Evolutionary conservation across 495 filamentous ascomycete species (phyloP).

Genomic region (Lasiosphaeria miniovina): DNA sequence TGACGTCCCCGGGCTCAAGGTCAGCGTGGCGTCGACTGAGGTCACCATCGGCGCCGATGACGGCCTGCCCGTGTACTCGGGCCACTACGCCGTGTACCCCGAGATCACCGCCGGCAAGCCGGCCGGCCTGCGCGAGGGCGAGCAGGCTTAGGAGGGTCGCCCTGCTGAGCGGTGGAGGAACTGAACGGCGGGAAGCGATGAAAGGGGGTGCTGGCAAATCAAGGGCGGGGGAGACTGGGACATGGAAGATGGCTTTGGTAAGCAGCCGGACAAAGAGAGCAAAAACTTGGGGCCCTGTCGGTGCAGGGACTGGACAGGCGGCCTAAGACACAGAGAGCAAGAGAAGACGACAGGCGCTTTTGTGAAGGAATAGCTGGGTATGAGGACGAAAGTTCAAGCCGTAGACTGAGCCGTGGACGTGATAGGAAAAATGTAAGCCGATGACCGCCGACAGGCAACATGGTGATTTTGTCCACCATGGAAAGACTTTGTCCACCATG

Average conservation of each 20-base stretch:
- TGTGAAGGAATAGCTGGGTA: conserved; percentile 6
- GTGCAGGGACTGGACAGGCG: too few species aligned
- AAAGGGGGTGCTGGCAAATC: neutral
- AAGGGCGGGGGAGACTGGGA: neutral
- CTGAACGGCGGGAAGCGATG: neutral
- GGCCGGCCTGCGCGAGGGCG: conserved; percentile 69
- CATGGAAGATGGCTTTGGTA: neutral
- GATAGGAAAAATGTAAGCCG: neutral
- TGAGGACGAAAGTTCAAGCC: neutral
- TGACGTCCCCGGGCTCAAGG: conserved; percentile 33
- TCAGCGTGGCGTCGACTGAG: conserved; percentile 37
- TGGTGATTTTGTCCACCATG: neutral
- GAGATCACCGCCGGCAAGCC: conserved; percentile 38
- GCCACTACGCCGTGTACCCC: conserved; percentile 30
- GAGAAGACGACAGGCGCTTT: too few species aligned
- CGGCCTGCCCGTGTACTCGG: conserved; percentile 32
- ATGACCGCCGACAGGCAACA: neutral
- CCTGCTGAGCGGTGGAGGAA: neutral
- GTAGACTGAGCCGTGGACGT: neutral
- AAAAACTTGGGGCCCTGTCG: neutral
- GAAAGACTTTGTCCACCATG: neutral
- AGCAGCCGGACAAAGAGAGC: neutral
- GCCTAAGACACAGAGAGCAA: too few species aligned
- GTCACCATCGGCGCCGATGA: conserved; percentile 29
- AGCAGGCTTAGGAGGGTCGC: conserved; percentile 66